Evolutionary conservation across 192 early-diverging fungal genomes (phyloP), one percentile per base, ranked within the genome.

Genomic region (Linnemannia exigua): DNA sequence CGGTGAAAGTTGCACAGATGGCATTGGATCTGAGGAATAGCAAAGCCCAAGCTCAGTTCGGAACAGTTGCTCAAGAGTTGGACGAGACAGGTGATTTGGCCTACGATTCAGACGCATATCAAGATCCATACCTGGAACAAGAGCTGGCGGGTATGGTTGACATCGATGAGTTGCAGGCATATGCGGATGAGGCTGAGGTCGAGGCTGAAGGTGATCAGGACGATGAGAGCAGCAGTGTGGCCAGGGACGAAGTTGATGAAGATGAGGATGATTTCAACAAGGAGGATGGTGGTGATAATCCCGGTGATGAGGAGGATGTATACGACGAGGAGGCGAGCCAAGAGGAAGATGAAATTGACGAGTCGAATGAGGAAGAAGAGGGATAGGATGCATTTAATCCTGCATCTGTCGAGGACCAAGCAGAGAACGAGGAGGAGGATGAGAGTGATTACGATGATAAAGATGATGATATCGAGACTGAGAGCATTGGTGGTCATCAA

Each of bases 341-440:
- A 5, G 54, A 63, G 0, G 74, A 35, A 38, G 2, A 75, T 0
- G 54, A 44, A 14, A 17, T n/a, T 6, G 50, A 11, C 35, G 52
- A 74, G 33, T 54, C 11, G 36, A 36, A 52, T 52, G 71, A 14
- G n/a, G 14, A 63, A 5, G 58, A 33, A 14, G 58, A 28, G 28
- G 58, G 52, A 54, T 1, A 54, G 22, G 0, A 0, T 25, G 12
- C n/a, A n/a, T 25, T 54, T n/a, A n/a, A 8, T n/a, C 22, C 52
- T 54, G n/a, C 52, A 54, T 54, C n/a, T 6, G n/a, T 11, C 8
- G n/a, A 54, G 9, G 52, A 54, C 17, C 52, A n/a, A n/a, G n/a
- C n/a, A 54, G n/a, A 11, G n/a, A 35, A 90, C 91, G 38, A 76
- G 70, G 70, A 88, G 79, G 69, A 80, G 82, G 37, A 92, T 5